Evolutionary conservation across 2,329 filamentous ascomycete species (phyloP), one percentile per base, ranked within the genome.

Genomic region (Epichloe typhina): DNA sequence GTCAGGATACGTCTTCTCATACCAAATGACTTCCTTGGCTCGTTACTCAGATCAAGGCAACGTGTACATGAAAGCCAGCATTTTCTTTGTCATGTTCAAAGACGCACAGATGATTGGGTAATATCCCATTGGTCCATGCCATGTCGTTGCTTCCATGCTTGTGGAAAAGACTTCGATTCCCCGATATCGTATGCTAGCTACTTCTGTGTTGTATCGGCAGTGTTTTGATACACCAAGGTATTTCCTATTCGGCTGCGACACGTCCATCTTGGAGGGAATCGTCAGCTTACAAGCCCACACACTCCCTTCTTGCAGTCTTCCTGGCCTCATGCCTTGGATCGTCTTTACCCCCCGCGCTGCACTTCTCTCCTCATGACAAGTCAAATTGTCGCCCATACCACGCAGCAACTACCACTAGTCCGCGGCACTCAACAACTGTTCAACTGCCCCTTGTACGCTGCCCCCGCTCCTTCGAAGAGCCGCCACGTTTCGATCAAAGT

Each of bases 401-500:
- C 15, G 15, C 11, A n/a, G 21, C 7, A 17, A 50, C 49, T 33
- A 41, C 3, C 17, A 9, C 23, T 47, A 63, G 49, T 61, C 56
- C 4, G 48, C 49, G n/a, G 57, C 62, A 52, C 63, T 69, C 33
- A 86, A 67, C 51, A 94, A 69, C 61, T 87, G 81, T 69, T 93
- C 86, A 49, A 94, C 80, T 5, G 88, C 93, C 11, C 91, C 93
- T 65, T 97, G 89, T 40, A 97, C 93, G 64, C 87, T 96, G 11
- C 93, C 93, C 8, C 93, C 93, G 53, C 87, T 88, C 61, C 91
- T 79, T 66, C 91, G 78, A 61, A 98, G 71, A 5, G 93, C 93
- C 51, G 86, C 82, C 35, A 98, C 81, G 59, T 98, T 98, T 58
- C 86, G 74, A 49, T 98, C 91, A 62, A 97, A 98, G 63, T 98